Conservation (phyloP, 352 stramenopile species). For the Peronospora destructor region DNA sequence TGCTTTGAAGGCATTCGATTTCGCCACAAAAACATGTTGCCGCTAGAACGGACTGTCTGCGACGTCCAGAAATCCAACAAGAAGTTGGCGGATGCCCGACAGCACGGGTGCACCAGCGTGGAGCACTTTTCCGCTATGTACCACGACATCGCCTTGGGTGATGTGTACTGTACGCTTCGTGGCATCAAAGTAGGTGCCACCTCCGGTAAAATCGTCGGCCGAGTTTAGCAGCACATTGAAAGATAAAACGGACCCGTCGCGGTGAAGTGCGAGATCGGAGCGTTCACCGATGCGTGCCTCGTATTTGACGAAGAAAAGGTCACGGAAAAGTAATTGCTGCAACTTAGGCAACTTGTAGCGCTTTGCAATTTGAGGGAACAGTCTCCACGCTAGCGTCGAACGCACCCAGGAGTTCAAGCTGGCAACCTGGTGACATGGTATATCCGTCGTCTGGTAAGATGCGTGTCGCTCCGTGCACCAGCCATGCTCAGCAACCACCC, state of each 20-base stretch:
- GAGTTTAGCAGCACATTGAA: conserved; percentile 90
- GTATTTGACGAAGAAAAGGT: conserved; percentile 88
- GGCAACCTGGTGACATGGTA: conserved; percentile 68
- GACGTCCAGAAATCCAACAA: conserved; percentile 91
- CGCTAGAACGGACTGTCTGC: conserved; percentile 36
- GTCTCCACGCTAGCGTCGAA: conserved; percentile 30
- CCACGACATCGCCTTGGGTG: conserved; percentile 75
- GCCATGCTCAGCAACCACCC: conserved; percentile 32
- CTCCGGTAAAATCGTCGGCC: conserved; percentile 77
- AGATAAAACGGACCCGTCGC: conserved; percentile 91
- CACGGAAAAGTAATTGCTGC: conserved; percentile 62
- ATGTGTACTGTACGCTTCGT: conserved; percentile 60
- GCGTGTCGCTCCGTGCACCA: conserved; percentile 77
- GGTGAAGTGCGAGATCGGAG: conserved; percentile 82
- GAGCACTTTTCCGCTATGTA: conserved; percentile 90
- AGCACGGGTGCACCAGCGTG: conserved; percentile 87
- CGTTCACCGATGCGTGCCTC: conserved; percentile 53
- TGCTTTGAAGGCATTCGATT: conserved; percentile 79
- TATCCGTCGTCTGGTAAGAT: conserved; percentile 79
- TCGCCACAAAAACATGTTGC: conserved; percentile 27
- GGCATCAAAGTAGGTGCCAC: conserved; percentile 90
- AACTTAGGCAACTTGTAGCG: conserved; percentile 37
- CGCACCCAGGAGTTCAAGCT: conserved; percentile 63
- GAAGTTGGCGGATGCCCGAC: conserved; percentile 74
- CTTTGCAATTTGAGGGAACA: conserved; percentile 54